Conservation (phyloP, 768 basidiomycete genomes). For the Candolleomyces efflorescens region DNA sequence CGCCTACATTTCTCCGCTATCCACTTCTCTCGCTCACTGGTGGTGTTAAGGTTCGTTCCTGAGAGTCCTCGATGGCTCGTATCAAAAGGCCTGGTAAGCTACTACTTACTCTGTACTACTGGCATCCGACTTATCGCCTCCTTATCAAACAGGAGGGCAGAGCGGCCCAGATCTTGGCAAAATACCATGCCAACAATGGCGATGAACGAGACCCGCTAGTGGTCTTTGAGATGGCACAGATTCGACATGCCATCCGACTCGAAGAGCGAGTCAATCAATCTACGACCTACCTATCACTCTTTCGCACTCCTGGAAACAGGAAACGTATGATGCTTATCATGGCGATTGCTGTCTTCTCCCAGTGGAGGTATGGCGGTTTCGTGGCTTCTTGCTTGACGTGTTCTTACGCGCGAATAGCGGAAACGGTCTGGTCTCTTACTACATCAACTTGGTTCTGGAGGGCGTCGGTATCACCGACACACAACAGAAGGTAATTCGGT, state of each 20-base stretch:
- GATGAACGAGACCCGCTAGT: conserved; percentile 58
- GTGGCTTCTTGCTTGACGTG: neutral
- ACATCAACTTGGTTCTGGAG: conserved; percentile 64
- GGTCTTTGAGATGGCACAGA: conserved; percentile 58
- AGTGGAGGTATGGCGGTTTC: conserved; percentile 53
- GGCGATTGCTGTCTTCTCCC: conserved; percentile 64
- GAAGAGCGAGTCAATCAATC: conserved; percentile 51
- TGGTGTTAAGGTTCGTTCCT: conserved; percentile 49
- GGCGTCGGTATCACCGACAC: conserved; percentile 56
- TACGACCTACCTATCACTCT: conserved; percentile 49
- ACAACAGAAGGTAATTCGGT: conserved; percentile 34
- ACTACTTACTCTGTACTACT: neutral
- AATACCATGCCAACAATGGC: conserved; percentile 64
- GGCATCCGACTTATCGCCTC: neutral
- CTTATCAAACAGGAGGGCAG: conserved; percentile 40
- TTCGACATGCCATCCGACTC: conserved; percentile 59
- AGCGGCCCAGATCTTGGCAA: conserved; percentile 59
- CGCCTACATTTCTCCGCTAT: conserved; percentile 3
- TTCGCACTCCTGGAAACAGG: conserved; percentile 62
- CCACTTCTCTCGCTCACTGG: neutral
- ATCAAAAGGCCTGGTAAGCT: conserved; percentile 50
- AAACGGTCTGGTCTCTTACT: conserved; percentile 70
- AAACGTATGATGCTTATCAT: conserved; percentile 66
- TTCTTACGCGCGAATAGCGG: conserved; percentile 33
- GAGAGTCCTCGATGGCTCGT: conserved; percentile 68